Base-by-base conservation (phyloP, 2,329 filamentous ascomycete species). In the Colletotrichum sp. region DNA sequence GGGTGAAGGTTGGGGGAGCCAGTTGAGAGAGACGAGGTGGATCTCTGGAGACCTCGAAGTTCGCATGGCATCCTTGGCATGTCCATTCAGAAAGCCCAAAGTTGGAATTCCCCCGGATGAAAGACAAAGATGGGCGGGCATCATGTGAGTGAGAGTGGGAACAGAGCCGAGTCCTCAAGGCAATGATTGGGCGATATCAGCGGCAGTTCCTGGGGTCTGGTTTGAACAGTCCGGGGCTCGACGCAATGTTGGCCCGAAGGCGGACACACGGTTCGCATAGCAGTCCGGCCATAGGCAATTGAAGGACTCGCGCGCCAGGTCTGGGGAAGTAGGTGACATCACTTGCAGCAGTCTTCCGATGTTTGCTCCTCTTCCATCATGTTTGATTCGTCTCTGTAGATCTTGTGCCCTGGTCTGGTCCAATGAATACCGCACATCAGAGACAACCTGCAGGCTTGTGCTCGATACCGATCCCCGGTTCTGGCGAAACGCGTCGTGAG, bases 221-320 rank as follows among this genome's bases (percentile, higher is more conserved):
- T 16, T 26, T 28, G 60, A 61, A 26, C 13, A 7, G 8, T 36
- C 63, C 63, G 55, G 73, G 55, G 15, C n/a, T 75, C 65, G 75
- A 77, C 8, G 8, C 52, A 75, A 72, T 75, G 72, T 72, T 77
- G 72, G 36, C 21, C 75, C 75, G 75, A 75, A 32, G 67, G 63
- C 30, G 57, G 72, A 26, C 43, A 61, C 39, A 55, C 59, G n/a
- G 15, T 9, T 28, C 24, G 59, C 57, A 18, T 26, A n/a, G 39
- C 32, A 18, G 28, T 43, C 60, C 10, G 12, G n/a, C 18, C n/a
- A 4, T 10, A 5, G 55, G 48, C 52, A 36, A 16, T 26, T 28
- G 43, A 13, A 21, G 30, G 24, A 16, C 12, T n/a, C 30, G 18
- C 28, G 21, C 28, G 12, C 30, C 43, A 34, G 43, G 9, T 48